These are phyloP conservation scores for Hymenochaete sp. DNA, from an alignment of 1,284 basidiomycete genomes.

Conservation along the genomic window DNA sequence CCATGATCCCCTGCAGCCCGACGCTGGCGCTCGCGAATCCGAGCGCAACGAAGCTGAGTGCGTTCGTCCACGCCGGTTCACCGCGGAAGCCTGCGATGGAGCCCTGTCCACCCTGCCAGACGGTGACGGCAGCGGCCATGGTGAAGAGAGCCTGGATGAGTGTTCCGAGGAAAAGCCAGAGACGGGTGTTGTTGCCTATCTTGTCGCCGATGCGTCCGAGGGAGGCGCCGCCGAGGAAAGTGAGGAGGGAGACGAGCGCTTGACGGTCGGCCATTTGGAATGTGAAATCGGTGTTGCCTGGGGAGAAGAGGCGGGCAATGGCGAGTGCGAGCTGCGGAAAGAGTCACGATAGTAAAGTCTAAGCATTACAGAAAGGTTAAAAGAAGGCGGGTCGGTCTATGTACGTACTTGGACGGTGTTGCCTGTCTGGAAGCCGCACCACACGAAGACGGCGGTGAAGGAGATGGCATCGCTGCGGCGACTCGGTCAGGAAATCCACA, in stretches of 20 bases:
- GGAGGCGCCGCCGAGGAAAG: constrained; percentile 66
- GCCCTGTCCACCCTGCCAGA: constrained; percentile 55
- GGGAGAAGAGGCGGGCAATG: constrained; percentile 53
- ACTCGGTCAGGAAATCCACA: neutral
- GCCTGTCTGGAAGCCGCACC: constrained; percentile 83
- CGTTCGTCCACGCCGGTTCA: constrained; percentile 61
- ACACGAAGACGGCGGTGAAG: constrained; percentile 76
- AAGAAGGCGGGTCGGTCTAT: neutral
- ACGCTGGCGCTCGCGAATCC: constrained; percentile 73
- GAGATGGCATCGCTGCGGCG: constrained; percentile 55
- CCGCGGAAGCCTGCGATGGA: constrained; percentile 46
- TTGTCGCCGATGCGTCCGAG: constrained; percentile 66
- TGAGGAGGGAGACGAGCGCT: constrained; percentile 66
- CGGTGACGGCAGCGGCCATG: constrained; percentile 58
- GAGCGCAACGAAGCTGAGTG: constrained; percentile 56
- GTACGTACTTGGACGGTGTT: constrained; percentile 53
- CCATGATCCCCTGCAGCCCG: constrained; percentile 78
- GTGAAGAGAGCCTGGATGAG: constrained; percentile 68
- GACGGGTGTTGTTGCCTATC: constrained; percentile 61
- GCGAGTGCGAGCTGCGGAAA: constrained; percentile 46
- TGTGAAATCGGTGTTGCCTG: constrained; percentile 36
- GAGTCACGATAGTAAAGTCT: constrained; percentile 23
- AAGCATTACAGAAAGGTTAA: constrained; percentile 5
- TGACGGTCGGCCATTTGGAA: constrained; percentile 78
- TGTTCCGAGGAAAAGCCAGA: constrained; percentile 67